Evolutionary conservation across 2,329 filamentous ascomycete species (phyloP).

Genomic region (Myriosclerotinia duriaeana): DNA sequence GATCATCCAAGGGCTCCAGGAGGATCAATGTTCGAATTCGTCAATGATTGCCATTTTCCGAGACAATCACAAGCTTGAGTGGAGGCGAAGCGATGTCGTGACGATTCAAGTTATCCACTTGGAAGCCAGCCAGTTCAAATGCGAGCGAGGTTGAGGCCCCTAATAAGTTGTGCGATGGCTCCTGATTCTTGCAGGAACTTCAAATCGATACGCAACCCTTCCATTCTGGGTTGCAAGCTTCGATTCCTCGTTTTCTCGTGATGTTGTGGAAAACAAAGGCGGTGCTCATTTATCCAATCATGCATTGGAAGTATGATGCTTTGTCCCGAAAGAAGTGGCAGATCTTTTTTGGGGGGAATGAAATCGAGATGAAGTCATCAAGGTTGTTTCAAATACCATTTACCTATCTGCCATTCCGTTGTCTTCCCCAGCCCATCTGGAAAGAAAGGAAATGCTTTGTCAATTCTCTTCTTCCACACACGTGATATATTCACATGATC

Average conservation of each 20-base stretch:
- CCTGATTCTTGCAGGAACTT: conserved; percentile 16
- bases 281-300: conserved; percentile 1
- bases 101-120: conserved; percentile 6
- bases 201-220: conserved; percentile 8
- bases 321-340: not conserved
- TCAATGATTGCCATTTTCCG: conserved; percentile 10
- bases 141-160: not conserved
- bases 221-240: not conserved
- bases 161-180: not conserved
- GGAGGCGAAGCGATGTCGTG: conserved; percentile 5
- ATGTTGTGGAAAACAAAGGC: not conserved
- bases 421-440: not conserved
- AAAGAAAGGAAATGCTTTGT: not conserved
- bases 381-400: not conserved
- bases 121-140: conserved; percentile 16
- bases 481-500: not conserved
- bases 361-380: conserved; percentile 17
- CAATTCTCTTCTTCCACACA: not conserved
- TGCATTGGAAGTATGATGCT: not conserved
- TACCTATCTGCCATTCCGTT: not conserved
- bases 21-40: not conserved
- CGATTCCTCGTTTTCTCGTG: conserved; percentile 10
- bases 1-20: conserved; percentile 7
- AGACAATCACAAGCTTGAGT: conserved; percentile 2
- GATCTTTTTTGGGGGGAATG: not conserved